These are phyloP conservation scores for Ilyonectria mors-panacis DNA, from an alignment of 2,329 filamentous ascomycete species.

Conservation along the genomic window DNA sequence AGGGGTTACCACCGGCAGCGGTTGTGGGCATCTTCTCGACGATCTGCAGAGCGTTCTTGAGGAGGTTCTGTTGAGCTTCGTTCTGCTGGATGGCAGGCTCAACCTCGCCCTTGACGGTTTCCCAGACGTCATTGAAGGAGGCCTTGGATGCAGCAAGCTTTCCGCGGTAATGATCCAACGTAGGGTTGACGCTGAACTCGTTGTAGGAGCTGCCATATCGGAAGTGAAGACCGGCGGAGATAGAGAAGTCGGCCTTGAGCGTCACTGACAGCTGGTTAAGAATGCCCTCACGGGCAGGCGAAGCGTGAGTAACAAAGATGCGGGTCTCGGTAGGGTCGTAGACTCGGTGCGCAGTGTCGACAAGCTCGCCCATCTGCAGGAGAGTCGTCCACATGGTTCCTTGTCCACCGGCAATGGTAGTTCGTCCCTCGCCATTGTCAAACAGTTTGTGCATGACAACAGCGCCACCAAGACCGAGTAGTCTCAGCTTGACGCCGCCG, in stretches of 20 bases:
- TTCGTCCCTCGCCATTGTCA: conserved; percentile 97
- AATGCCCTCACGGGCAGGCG: conserved; percentile 94
- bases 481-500: conserved; percentile 93
- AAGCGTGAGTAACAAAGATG: conserved; percentile 96
- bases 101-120: conserved; percentile 96
- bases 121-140: conserved; percentile 99
- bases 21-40: conserved; percentile 99
- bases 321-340: conserved; percentile 99
- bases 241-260: conserved; percentile 97
- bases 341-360: conserved; percentile 97
- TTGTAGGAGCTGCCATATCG: conserved; percentile 99
- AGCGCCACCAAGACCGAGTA: conserved; percentile 93
- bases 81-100: conserved; percentile 95
- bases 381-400: conserved; percentile 99
- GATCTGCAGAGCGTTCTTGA: conserved; percentile 91
- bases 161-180: conserved; percentile 96
- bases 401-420: conserved; percentile 97
- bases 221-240: conserved; percentile 98
- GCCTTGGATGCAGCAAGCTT: conserved; percentile 98
- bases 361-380: conserved; percentile 96
- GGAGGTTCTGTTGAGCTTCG: conserved; percentile 90
- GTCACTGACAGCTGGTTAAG: conserved; percentile 98
- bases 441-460: conserved; percentile 99
- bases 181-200: conserved; percentile 99
- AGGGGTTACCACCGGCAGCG: conserved; percentile 95